Evolutionary conservation across 345 rosid species (phyloP).

Genomic region (Eucalyptus caleyi): DNA sequence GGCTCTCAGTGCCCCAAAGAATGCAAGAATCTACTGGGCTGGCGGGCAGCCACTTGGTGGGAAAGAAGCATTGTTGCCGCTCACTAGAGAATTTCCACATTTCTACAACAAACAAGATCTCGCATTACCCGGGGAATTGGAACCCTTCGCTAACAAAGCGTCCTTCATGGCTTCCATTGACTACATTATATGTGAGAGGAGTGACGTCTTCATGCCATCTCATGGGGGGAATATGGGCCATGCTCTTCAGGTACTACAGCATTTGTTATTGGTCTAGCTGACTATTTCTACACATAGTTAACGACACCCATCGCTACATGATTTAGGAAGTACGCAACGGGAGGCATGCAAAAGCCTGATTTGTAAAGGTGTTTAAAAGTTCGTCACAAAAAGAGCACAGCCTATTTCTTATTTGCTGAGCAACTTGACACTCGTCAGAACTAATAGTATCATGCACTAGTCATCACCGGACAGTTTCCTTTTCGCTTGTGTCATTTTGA

Average conservation of each 20-base stretch:
- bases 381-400: not conserved
- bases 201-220: conserved; percentile 96
- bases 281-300: not conserved
- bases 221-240: conserved; percentile 99
- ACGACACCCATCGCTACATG: not conserved
- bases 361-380: not conserved
- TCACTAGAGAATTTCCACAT: conserved; percentile 55
- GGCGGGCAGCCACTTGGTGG: conserved; percentile 95
- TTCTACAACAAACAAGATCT: conserved; percentile 78
- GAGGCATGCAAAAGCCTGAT: not conserved
- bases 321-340: not conserved
- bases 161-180: conserved; percentile 91
- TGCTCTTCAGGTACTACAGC: conserved; percentile 58
- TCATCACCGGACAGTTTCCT: not conserved
- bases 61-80: conserved; percentile 55
- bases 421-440: not conserved
- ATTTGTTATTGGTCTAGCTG: not conserved
- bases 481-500: not conserved
- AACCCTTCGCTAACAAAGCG: conserved; percentile 62
- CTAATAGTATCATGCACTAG: not conserved
- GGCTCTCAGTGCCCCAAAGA: conserved; percentile 80
- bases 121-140: conserved; percentile 65
- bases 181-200: conserved; percentile 59
- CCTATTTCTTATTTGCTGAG: not conserved
- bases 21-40: conserved; percentile 81